Base-by-base conservation (phyloP, 371 early-diverging fungal species). In the Cokeromyces recurvatus region DNA sequence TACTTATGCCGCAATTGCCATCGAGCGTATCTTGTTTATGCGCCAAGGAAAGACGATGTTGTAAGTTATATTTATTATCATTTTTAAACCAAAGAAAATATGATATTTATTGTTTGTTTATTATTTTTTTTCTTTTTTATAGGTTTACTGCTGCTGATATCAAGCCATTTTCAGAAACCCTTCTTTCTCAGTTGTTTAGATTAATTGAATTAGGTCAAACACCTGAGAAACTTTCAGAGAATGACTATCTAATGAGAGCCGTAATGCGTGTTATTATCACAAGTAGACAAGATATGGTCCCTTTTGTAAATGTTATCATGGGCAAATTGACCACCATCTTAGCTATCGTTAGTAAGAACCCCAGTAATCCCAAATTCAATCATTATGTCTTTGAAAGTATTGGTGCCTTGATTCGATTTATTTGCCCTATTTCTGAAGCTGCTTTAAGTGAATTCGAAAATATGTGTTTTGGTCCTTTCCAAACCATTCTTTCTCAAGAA, bases 331-430 rank as follows among this genome's bases (percentile, higher is more conserved):
- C 85, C 1, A 66, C 60, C 17, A 85, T 95, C 29, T 69, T 97
- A 43, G 76, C 76, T n/a, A 68, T 84, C 31, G 88, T 97, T n/a
- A 85, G 88, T 66, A 78, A 78, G 49, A 98, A 98, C 59, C 99
- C 99, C 11, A 89, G 90, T 66, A 97, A 98, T 68, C 97, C 99
- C 3, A 84, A 84, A 41, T 98, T 97, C 86, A 95, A 91, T 64
- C 97, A 98, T 66, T 97, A 84, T 65, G 66, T 90, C 21, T 98
- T 97, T 64, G 99, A 98, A 64, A 79, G 92, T 15, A 78, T 98
- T 42, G 91, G 89, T 15, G 85, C 90, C 6, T 61, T 96, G 59
- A 86, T 95, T 51, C 74, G 90, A 73, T 81, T 82, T 51, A 77
- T 79, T 21, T 84, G 79, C 44, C 74, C 72, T 12, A 64, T 75